Percentiles rank a stretch among this genome's conserved stretches.
These are phyloP conservation scores for Phenoliferia sp. DNA, from an alignment of 1,284 basidiomycete genomes.

Conservation along the genomic window DNA sequence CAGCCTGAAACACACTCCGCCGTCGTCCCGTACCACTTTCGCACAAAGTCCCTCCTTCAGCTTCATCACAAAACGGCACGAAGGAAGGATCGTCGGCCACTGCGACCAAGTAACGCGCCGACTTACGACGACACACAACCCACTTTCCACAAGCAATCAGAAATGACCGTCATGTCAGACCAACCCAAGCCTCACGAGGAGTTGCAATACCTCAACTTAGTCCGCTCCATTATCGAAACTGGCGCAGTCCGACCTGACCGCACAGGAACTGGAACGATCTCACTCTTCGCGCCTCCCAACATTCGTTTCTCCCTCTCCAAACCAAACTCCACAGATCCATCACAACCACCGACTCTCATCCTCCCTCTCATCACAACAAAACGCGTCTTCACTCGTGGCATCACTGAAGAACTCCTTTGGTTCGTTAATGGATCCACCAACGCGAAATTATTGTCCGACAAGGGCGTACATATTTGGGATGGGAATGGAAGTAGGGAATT, in stretches of 20 bases:
- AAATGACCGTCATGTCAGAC: neutral
- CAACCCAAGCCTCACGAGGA: slow-evolving; percentile 60
- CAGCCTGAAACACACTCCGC: too few relatives aligned
- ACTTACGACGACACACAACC: too few relatives aligned
- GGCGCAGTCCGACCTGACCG: slow-evolving; percentile 79
- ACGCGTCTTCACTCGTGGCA: slow-evolving; percentile 84
- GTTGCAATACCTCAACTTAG: slow-evolving; percentile 76
- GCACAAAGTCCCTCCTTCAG: too few relatives aligned
- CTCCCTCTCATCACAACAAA: slow-evolving; percentile 94
- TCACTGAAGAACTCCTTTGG: slow-evolving; percentile 93
- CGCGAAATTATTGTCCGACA: slow-evolving; percentile 67
- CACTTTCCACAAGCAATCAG: too few relatives aligned
- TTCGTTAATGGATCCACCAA: slow-evolving; percentile 85
- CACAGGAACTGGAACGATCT: slow-evolving; percentile 85
- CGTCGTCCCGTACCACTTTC: too few relatives aligned
- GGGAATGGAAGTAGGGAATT: slow-evolving; percentile 89
- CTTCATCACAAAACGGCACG: too few relatives aligned
- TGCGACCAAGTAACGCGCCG: too few relatives aligned
- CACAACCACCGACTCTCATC: slow-evolving; percentile 23
- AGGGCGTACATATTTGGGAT: slow-evolving; percentile 95
- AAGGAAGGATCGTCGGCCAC: too few relatives aligned
- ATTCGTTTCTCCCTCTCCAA: slow-evolving; percentile 78
- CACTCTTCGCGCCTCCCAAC: slow-evolving; percentile 81
- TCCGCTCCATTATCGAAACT: slow-evolving; percentile 63
- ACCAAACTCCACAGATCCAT: slow-evolving; percentile 1